Conservation (phyloP, 495 filamentous ascomycete genomes). For the Podospora tetraspora region DNA sequence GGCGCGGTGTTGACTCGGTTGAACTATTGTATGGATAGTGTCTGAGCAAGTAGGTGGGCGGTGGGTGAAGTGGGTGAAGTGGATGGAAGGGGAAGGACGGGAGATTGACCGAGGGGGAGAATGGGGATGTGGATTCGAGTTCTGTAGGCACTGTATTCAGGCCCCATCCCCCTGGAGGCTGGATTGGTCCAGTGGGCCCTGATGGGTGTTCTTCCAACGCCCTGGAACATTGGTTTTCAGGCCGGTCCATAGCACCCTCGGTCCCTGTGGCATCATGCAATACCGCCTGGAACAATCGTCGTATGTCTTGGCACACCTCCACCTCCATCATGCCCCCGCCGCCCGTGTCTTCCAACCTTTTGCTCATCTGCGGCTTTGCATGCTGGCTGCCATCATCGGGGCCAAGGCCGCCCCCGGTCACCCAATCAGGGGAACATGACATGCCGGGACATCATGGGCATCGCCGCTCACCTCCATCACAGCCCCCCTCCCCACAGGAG, state of each 20-base stretch:
- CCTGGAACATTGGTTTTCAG: background rate
- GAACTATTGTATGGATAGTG: background rate
- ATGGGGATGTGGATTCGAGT: background rate
- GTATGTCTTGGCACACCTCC: background rate
- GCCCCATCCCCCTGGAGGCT: background rate
- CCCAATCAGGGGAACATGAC: background rate
- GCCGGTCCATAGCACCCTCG: background rate
- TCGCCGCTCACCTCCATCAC: background rate
- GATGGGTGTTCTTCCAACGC: background rate
- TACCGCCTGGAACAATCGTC: background rate
- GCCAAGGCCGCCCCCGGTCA: background rate
- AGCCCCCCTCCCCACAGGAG: background rate
- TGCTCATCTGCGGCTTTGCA: background rate
- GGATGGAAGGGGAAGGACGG: background rate
- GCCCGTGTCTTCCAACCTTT: background rate
- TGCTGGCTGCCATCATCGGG: slow-evolving; percentile 4
- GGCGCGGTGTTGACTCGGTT: background rate
- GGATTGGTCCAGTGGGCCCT: background rate
- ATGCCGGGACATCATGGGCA: background rate
- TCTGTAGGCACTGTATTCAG: background rate
- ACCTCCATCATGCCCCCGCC: background rate
- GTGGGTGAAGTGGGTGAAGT: background rate
- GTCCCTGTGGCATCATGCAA: background rate
- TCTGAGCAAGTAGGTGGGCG: background rate
- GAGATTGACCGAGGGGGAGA: background rate